A percentile compares a stretch with the other conserved stretches of the same genome.
phyloP scores from a whole-genome alignment of 169 alveolate species.

The Cryptosporidium bovis region DNA sequence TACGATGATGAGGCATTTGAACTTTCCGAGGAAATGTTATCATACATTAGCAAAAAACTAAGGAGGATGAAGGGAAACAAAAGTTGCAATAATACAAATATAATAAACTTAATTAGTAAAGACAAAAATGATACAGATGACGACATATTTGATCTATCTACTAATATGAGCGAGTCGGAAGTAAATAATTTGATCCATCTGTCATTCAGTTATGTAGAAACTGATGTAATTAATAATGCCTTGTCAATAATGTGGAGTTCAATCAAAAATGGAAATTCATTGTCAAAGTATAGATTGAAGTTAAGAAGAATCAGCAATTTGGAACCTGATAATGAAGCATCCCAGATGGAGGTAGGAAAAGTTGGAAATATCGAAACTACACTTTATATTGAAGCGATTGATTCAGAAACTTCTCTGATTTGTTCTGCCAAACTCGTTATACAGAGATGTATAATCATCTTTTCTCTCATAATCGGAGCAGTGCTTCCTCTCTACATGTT shows the following conservation, averaged over 20 bases:
- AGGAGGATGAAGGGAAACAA: conserved; percentile 31
- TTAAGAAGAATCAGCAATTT: background rate
- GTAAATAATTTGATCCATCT: conserved; percentile 33
- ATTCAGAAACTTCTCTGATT: conserved; percentile 6
- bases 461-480: background rate
- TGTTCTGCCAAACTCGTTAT: conserved; percentile 29
- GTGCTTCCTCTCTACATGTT: conserved; percentile 8
- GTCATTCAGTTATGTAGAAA: conserved; percentile 32
- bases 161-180: conserved; percentile 28
- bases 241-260: conserved; percentile 64
- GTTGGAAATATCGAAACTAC: background rate
- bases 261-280: conserved; percentile 31
- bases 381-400: conserved; percentile 29
- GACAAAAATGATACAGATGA: background rate
- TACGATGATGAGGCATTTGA: conserved; percentile 57
- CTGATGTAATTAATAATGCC: conserved; percentile 14
- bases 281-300: conserved; percentile 4
- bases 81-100: conserved; percentile 2
- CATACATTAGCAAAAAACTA: conserved; percentile 29
- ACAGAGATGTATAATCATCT: conserved; percentile 34
- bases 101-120: background rate
- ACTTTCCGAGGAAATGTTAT: conserved; percentile 54
- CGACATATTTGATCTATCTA: background rate
- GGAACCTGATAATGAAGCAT: background rate
- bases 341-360: background rate